Evolutionary conservation across 2,329 filamentous ascomycete species (phyloP), one percentile per base, ranked within the genome.

Genomic region (Lithohypha guttulata): DNA sequence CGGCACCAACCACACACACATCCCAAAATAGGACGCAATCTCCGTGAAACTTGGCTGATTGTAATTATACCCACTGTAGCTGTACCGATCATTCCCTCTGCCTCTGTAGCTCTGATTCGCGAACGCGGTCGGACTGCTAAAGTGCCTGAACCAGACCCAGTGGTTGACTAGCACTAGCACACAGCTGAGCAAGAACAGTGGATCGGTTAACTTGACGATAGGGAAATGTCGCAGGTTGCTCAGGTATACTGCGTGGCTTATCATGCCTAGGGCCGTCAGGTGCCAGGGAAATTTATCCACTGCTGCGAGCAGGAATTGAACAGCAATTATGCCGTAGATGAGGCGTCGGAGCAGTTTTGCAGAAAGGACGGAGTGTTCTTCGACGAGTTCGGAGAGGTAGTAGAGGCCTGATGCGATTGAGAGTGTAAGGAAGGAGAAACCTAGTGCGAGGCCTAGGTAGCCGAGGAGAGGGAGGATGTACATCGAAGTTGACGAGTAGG

Each of bases 371-470:
- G 89, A 95, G 58, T 98, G 89, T 61, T 98, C 91, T 64, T 98
- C 91, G 45, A 98, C 91, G 10, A 96, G 78, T 61, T 98, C 91
- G 17, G 89, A 95, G 39, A 98, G 80, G 61, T 98, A 98, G 67
- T 98, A 98, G 18, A 98, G 77, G 25, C 91, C 91, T n/a, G 86
- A 95, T 26, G 91, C 91, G 84, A 98, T 96, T 41, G 89, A 86
- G 45, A 98, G 71, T 14, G 91, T 96, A 51, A 98, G 69, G 64
- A 98, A 96, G 55, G 76, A 77, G 67, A 98, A 98, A 59, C 89
- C 89, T 45, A 94, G 67, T 47, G 86, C 65, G 51, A 93, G 77
- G 55, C 91, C 91, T 22, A 86, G 62, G 57, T 94, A 95, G 55
- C 91, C 91, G 54, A 98, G 69, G 29, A 96, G 67, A 54, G 89